Percentiles rank a stretch among this genome's conserved stretches.
These are phyloP conservation scores for Phylloporus scabripes DNA, from an alignment of 768 basidiomycete genomes.

Conservation along the genomic window DNA sequence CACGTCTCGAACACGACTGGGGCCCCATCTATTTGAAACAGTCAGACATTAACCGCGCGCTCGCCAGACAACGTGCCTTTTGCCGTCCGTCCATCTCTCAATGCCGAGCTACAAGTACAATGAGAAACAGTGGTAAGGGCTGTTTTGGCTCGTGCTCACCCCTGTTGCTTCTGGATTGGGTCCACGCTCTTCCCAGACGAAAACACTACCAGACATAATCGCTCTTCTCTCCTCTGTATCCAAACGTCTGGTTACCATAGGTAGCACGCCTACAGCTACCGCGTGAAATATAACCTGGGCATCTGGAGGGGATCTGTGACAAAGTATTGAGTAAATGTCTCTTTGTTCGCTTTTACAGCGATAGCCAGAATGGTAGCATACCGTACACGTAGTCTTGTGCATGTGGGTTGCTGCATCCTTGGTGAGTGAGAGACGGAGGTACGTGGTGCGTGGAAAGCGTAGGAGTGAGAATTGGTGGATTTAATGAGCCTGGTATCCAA, in stretches of 20 bases:
- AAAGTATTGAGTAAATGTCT: not conserved
- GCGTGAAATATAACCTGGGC: conserved; percentile 74
- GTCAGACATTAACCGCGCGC: not conserved
- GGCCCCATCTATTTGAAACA: conserved; percentile 53
- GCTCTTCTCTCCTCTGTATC: conserved; percentile 70
- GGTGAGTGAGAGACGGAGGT: conserved; percentile 9
- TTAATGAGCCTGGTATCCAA: conserved; percentile 25
- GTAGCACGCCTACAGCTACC: conserved; percentile 50
- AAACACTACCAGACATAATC: conserved; percentile 68
- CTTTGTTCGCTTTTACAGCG: not conserved
- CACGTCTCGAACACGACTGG: conserved; percentile 72
- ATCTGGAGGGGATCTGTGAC: conserved; percentile 49
- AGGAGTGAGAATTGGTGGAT: conserved; percentile 21
- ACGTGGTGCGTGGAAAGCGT: conserved; percentile 15
- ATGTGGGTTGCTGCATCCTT: conserved; percentile 65
- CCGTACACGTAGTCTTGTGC: conserved; percentile 53
- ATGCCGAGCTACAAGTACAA: conserved; percentile 51
- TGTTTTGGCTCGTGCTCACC: conserved; percentile 35
- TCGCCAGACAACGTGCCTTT: conserved; percentile 27
- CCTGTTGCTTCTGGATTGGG: conserved; percentile 61
- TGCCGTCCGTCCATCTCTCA: conserved; percentile 78
- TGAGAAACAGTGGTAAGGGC: conserved; percentile 4
- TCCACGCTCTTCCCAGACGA: conserved; percentile 80
- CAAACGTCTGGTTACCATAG: conserved; percentile 65
- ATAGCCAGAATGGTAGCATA: conserved; percentile 8